Conservation (phyloP, 345 rosid species). For the Eucalyptus fibrosa region DNA sequence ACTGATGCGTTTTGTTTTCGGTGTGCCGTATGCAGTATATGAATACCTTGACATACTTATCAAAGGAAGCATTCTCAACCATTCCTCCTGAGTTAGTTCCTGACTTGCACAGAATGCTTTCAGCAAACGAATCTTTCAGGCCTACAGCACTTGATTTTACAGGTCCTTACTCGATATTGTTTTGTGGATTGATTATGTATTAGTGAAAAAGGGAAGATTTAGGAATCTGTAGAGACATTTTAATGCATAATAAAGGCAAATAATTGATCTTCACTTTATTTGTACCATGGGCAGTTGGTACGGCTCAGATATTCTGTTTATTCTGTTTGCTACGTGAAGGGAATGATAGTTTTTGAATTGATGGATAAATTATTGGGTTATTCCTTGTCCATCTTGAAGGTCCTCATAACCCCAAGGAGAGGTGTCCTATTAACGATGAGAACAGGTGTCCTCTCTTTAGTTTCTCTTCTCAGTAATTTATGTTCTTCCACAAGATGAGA, state of each 20-base stretch:
- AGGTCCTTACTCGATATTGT: conserved; percentile 18
- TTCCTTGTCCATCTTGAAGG: not conserved
- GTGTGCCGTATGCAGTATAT: conserved; percentile 53
- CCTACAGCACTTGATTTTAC: conserved; percentile 92
- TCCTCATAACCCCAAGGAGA: not conserved
- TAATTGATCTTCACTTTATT: not conserved
- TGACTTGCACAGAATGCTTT: conserved; percentile 89
- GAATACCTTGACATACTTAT: conserved; percentile 83
- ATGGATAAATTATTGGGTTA: not conserved
- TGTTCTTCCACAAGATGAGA: not conserved
- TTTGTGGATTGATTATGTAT: not conserved
- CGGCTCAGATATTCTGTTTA: not conserved
- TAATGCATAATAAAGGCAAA: not conserved
- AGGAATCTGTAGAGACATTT: not conserved
- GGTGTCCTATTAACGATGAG: not conserved
- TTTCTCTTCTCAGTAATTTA: not conserved
- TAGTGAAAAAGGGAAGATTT: not conserved
- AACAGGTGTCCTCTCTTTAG: not conserved
- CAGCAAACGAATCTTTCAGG: conserved; percentile 71
- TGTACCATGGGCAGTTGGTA: not conserved
- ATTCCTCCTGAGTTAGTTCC: conserved; percentile 76
- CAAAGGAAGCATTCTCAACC: conserved; percentile 77
- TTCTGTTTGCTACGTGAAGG: not conserved
- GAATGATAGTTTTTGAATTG: not conserved
- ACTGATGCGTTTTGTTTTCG: not conserved